phyloP scores from a whole-genome alignment of 2,329 filamentous ascomycete species.

The Camptophora hylomeconis region DNA sequence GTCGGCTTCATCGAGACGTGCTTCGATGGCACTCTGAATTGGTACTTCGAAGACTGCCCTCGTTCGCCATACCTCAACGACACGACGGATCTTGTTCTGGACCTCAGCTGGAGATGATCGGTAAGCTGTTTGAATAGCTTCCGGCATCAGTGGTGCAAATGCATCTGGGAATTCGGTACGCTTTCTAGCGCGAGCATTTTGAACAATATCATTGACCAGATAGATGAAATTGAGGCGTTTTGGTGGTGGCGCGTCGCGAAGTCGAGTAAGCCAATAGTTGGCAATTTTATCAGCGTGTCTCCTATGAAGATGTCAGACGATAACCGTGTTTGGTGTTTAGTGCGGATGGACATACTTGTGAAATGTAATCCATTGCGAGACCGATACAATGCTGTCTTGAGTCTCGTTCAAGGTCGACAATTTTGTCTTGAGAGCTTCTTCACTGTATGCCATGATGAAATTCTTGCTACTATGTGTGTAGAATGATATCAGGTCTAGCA shows the following conservation, averaged over 20 bases:
- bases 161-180: conserved; percentile 88
- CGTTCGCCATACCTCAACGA: conserved; percentile 89
- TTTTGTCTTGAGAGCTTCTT: conserved; percentile 90
- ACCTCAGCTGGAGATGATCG: conserved; percentile 77
- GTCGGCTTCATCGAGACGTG: conserved; percentile 57
- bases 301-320: conserved; percentile 33
- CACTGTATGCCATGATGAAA: conserved; percentile 72
- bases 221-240: conserved; percentile 89
- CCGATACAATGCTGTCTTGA: conserved; percentile 90
- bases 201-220: conserved; percentile 91
- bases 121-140: conserved; percentile 82
- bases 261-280: conserved; percentile 76
- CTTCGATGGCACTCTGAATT: conserved; percentile 70
- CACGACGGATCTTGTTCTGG: conserved; percentile 73
- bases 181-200: conserved; percentile 84
- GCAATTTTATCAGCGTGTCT: conserved; percentile 86
- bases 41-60: conserved; percentile 69
- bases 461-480: too few species aligned
- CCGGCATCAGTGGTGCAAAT: conserved; percentile 81
- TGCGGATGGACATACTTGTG: conserved; percentile 53
- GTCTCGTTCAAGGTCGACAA: conserved; percentile 92
- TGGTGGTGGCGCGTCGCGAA: conserved; percentile 74
- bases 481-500: too few species aligned
- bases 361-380: conserved; percentile 99
- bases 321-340: conserved; percentile 4